phyloP scores from a whole-genome alignment of 192 early-diverging fungal genomes.

The Coemansia sp. region DNA sequence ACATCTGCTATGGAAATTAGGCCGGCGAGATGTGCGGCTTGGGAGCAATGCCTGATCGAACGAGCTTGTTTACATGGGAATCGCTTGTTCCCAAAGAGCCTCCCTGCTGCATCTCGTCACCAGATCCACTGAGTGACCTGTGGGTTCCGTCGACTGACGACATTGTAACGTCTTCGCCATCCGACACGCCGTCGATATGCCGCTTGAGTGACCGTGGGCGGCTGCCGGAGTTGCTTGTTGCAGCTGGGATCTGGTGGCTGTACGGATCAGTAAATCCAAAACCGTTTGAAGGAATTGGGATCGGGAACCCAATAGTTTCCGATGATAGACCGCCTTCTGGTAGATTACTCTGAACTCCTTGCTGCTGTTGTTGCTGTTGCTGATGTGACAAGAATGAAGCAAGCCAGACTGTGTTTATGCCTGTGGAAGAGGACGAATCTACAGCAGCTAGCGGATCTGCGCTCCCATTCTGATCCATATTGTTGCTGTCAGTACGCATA shows the following conservation, averaged over 20 bases:
- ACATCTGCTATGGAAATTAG: not conserved
- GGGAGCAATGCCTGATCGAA: constrained; percentile 23
- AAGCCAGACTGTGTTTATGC: constrained; percentile 26
- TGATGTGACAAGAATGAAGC: constrained; percentile 36
- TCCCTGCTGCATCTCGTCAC: constrained; percentile 11
- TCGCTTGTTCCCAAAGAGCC: constrained; percentile 11
- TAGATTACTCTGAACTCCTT: not conserved
- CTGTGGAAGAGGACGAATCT: constrained; percentile 7
- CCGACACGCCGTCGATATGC: constrained; percentile 30
- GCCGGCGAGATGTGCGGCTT: constrained; percentile 26
- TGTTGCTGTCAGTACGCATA: not conserved
- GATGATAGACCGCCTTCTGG: not conserved
- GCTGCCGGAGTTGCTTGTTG: not conserved
- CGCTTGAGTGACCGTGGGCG: constrained; percentile 40
- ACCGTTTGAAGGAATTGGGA: not conserved
- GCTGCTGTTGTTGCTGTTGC: constrained; percentile 29
- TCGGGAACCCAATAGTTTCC: not conserved
- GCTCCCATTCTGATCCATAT: not conserved
- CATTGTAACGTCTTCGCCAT: constrained; percentile 20
- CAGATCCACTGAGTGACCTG: constrained; percentile 16
- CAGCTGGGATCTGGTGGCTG: too few species aligned
- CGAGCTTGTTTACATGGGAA: constrained; percentile 26
- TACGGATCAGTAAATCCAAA: not conserved
- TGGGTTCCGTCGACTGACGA: constrained; percentile 8
- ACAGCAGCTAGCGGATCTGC: not conserved